phyloP scores from a whole-genome alignment of 2,329 filamentous ascomycete species.

The Aureobasidium sp. region DNA sequence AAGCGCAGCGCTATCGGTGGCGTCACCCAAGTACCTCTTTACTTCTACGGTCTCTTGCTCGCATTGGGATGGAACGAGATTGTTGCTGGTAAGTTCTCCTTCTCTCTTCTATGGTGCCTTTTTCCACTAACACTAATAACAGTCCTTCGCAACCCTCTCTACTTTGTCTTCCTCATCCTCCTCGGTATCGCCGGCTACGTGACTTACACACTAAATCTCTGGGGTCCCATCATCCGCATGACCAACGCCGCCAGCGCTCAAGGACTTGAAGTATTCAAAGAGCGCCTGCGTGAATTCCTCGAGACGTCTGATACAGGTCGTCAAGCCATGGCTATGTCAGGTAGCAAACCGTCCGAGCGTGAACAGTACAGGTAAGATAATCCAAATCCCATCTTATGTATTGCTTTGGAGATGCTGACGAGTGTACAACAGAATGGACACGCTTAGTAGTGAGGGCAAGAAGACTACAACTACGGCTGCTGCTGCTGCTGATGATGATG shows the following conservation, averaged over 20 bases:
- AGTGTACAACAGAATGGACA: slow-evolving; percentile 25
- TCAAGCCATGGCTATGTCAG: slow-evolving; percentile 70
- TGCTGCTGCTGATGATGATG: slow-evolving; percentile 18
- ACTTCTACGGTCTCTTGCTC: slow-evolving; percentile 85
- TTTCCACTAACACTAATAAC: slow-evolving; percentile 7
- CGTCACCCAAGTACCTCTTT: slow-evolving; percentile 85
- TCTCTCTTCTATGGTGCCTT: neutral
- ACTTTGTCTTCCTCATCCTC: slow-evolving; percentile 82
- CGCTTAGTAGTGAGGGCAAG: slow-evolving; percentile 34
- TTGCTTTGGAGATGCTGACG: neutral
- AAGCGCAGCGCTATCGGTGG: slow-evolving; percentile 95
- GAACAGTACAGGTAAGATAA: neutral
- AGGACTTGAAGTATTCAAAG: slow-evolving; percentile 84
- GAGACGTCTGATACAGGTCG: slow-evolving; percentile 78
- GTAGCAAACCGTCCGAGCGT: slow-evolving; percentile 4
- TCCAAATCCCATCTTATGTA: neutral
- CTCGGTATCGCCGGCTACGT: slow-evolving; percentile 71
- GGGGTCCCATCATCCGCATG: slow-evolving; percentile 95
- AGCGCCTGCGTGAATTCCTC: slow-evolving; percentile 81
- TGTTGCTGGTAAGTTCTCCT: slow-evolving; percentile 58
- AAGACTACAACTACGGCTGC: slow-evolving; percentile 21
- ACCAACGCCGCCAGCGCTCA: slow-evolving; percentile 78
- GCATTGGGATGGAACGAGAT: slow-evolving; percentile 99
- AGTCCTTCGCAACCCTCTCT: slow-evolving; percentile 90
- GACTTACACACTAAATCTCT: slow-evolving; percentile 87